A percentile compares a stretch with the other conserved stretches of the same genome.
Conservation (phyloP, 768 basidiomycete species). For the Phylloporus sp. region DNA sequence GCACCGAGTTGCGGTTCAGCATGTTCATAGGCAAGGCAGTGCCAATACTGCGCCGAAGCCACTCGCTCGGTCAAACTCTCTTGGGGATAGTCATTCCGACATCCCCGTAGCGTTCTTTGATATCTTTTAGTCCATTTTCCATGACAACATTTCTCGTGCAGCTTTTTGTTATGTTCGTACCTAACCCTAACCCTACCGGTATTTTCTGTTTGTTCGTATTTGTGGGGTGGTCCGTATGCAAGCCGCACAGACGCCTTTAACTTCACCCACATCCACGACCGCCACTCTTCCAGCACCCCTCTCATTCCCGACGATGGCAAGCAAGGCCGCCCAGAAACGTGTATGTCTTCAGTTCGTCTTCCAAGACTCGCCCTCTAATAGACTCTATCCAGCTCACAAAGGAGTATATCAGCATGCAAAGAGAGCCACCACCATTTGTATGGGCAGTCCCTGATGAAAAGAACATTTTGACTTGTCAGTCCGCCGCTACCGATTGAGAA, state of each 20-base stretch:
- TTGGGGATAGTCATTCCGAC: not conserved
- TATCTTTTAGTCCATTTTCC: not conserved
- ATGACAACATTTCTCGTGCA: conserved; percentile 12
- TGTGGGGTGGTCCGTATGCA: conserved; percentile 25
- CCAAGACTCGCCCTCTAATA: not conserved
- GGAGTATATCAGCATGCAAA: conserved; percentile 91
- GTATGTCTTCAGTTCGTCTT: conserved; percentile 38
- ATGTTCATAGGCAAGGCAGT: conserved; percentile 5
- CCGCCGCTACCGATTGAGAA: conserved; percentile 3
- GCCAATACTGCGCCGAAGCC: not conserved
- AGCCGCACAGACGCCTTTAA: conserved; percentile 23
- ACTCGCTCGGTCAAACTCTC: not conserved
- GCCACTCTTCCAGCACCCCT: not conserved
- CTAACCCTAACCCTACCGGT: conserved; percentile 21
- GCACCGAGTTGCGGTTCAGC: not conserved
- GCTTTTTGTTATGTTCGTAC: not conserved
- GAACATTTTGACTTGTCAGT: conserved; percentile 92
- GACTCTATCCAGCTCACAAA: conserved; percentile 58
- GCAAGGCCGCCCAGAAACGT: conserved; percentile 83
- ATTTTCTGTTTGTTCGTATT: conserved; percentile 22
- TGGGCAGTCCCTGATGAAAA: conserved; percentile 97
- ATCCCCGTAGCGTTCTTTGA: not conserved
- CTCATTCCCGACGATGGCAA: conserved; percentile 53
- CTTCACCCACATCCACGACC: conserved; percentile 22
- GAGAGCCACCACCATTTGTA: conserved; percentile 90